Conservation (phyloP, 768 basidiomycete species). For the Astraeus odoratus region DNA sequence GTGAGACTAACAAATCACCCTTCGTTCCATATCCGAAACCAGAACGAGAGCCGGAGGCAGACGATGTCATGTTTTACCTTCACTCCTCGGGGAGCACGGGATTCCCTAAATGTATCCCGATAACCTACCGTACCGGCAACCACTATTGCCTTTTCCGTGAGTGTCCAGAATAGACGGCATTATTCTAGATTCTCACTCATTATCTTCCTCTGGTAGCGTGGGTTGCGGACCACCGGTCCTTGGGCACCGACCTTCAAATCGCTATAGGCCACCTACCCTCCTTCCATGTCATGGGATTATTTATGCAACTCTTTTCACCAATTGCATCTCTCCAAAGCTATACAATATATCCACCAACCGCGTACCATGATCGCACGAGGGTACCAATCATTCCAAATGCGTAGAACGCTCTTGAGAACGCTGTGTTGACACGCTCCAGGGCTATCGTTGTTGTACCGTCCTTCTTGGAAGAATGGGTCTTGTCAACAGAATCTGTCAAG, state of each 20-base stretch:
- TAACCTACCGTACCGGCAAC: constrained; percentile 23
- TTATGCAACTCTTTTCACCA: constrained; percentile 12
- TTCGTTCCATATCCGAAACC: constrained; percentile 11
- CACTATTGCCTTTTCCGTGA: constrained; percentile 32
- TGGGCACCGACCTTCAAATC: constrained; percentile 1
- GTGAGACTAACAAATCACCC: not conserved
- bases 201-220: constrained; percentile 6
- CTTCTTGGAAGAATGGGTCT: constrained; percentile 20
- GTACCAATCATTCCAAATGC: constrained; percentile 16
- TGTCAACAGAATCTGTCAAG: constrained; percentile 13
- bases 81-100: constrained; percentile 49
- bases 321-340: constrained; percentile 9
- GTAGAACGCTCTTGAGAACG: constrained; percentile 16
- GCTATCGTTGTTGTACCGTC: constrained; percentile 14
- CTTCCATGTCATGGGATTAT: constrained; percentile 16
- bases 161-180: constrained; percentile 3
- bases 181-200: not conserved
- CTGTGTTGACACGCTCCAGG: constrained; percentile 9
- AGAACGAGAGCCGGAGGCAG: constrained; percentile 1
- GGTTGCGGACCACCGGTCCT: constrained; percentile 5
- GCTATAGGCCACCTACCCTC: constrained; percentile 14
- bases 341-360: constrained; percentile 15
- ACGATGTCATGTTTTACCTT: constrained; percentile 28
- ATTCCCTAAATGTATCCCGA: constrained; percentile 36
- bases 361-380: constrained; percentile 8